A percentile compares a stretch with the other conserved stretches of the same genome.
phyloP scores from a whole-genome alignment of 2,329 filamentous ascomycete species.

The Gyromitra esculenta region DNA sequence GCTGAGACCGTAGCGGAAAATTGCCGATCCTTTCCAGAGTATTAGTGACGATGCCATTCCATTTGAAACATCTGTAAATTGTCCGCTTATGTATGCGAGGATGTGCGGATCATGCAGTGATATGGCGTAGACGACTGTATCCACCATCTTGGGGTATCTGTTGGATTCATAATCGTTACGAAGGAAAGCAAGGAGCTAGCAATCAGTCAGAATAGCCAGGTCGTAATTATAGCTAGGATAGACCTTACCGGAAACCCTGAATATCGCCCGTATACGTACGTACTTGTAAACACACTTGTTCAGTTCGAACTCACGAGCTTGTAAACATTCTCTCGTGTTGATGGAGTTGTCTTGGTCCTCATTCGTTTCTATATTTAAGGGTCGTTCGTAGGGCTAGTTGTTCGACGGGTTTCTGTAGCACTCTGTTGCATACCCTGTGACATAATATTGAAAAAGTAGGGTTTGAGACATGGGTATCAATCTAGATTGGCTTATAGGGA shows the following conservation, averaged over 20 bases:
- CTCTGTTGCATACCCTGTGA: too few species aligned
- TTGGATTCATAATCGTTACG: constrained; percentile 1
- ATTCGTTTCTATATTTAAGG: too few species aligned
- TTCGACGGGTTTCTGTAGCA: too few species aligned
- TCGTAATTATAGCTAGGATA: background rate
- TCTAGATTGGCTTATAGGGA: too few species aligned
- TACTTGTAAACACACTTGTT: background rate
- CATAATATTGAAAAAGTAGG: too few species aligned
- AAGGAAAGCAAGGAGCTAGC: constrained; percentile 11
- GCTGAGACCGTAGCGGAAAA: constrained; percentile 4
- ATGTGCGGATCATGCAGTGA: constrained; percentile 8
- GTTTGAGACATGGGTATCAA: too few species aligned
- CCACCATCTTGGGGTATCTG: background rate
- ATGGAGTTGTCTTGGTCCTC: background rate
- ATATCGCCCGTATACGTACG: background rate
- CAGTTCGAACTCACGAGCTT: background rate
- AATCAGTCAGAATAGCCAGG: background rate
- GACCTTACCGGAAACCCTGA: background rate
- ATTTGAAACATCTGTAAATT: constrained; percentile 31
- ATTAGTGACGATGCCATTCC: constrained; percentile 10
- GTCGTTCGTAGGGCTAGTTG: too few species aligned
- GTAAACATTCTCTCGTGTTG: background rate
- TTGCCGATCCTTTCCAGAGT: constrained; percentile 13
- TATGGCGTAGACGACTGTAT: constrained; percentile 30
- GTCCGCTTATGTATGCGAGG: constrained; percentile 1